A percentile compares a stretch with the other conserved stretches of the same genome.
Evolutionary conservation across 331 rosid species (phyloP).

Genomic region (Rosa hybrid): DNA sequence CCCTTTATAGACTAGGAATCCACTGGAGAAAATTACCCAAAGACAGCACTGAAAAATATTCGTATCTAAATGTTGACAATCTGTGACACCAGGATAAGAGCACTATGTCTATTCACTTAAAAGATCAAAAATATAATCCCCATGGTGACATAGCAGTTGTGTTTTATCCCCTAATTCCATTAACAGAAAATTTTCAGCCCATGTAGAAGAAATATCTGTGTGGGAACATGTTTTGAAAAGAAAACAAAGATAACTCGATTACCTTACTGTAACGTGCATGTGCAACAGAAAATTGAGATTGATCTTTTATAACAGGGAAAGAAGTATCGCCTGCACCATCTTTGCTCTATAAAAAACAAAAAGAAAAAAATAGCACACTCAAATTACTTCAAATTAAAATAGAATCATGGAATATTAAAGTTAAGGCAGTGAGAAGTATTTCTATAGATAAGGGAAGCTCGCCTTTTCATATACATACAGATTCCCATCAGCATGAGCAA

Average conservation of each 20-base stretch:
- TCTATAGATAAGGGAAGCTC: slow-evolving; percentile 39
- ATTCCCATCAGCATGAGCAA: slow-evolving; percentile 93
- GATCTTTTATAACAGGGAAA: slow-evolving; percentile 86
- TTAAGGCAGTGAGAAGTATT: slow-evolving; percentile 12
- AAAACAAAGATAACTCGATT: slow-evolving; percentile 21
- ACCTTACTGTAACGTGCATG: slow-evolving; percentile 99
- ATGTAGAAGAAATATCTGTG: background rate
- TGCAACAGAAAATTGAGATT: slow-evolving; percentile 79
- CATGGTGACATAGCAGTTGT: background rate
- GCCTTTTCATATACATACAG: slow-evolving; percentile 91
- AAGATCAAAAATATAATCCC: background rate
- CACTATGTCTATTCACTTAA: background rate
- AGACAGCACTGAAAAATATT: background rate
- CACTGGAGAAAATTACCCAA: background rate
- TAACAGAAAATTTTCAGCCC: background rate
- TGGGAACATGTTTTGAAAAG: slow-evolving; percentile 1
- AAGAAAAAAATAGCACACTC: slow-evolving; percentile 2
- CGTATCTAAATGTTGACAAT: background rate
- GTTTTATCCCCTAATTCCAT: background rate
- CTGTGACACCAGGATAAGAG: background rate
- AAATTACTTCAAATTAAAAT: slow-evolving; percentile 15
- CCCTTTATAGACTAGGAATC: background rate
- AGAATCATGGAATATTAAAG: slow-evolving; percentile 17
- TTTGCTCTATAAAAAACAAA: slow-evolving; percentile 58
- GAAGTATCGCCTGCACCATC: slow-evolving; percentile 90